Conservation (phyloP, 2,329 filamentous ascomycete genomes). For the Thielaviopsis punctulata region DNA sequence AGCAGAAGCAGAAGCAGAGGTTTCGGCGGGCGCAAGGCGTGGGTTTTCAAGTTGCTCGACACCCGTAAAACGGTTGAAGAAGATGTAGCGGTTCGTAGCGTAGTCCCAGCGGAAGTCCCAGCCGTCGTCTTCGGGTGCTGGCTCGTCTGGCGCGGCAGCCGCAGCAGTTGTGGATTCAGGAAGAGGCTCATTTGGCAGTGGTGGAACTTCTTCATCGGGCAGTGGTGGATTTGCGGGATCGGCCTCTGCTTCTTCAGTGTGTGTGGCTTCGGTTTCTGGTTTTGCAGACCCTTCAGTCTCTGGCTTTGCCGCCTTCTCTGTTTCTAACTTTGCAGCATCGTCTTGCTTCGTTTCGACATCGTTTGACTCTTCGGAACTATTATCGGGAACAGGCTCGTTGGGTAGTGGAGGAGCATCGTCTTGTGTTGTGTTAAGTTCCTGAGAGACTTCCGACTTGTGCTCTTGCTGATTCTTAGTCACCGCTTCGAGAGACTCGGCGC, state of each 20-base stretch:
- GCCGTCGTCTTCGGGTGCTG: conserved; percentile 45
- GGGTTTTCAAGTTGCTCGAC: conserved; percentile 76
- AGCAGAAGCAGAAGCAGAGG: conserved; percentile 15
- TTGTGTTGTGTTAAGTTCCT: neutral
- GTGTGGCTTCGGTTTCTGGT: no score
- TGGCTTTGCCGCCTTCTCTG: no score
- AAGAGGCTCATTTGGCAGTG: conserved; percentile 11
- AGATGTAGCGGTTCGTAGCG: conserved; percentile 54
- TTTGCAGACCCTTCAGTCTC: no score
- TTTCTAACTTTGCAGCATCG: neutral
- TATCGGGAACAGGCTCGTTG: conserved; percentile 1
- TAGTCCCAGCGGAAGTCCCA: conserved; percentile 72
- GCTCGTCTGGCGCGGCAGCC: conserved; percentile 27
- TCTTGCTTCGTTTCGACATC: conserved; percentile 1
- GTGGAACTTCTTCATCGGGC: conserved; percentile 7
- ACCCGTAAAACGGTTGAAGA: conserved; percentile 65
- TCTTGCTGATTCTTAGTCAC: neutral
- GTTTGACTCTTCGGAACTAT: neutral
- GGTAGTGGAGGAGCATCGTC: conserved; percentile 2
- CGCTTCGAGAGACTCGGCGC: neutral
- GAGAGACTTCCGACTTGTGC: neutral
- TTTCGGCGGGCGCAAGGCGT: conserved; percentile 35
- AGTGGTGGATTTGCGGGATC: neutral
- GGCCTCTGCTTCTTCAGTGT: no score
- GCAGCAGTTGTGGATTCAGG: conserved; percentile 7